phyloP scores from a whole-genome alignment of 192 early-diverging fungal genomes.

The Coemansia sp. region DNA sequence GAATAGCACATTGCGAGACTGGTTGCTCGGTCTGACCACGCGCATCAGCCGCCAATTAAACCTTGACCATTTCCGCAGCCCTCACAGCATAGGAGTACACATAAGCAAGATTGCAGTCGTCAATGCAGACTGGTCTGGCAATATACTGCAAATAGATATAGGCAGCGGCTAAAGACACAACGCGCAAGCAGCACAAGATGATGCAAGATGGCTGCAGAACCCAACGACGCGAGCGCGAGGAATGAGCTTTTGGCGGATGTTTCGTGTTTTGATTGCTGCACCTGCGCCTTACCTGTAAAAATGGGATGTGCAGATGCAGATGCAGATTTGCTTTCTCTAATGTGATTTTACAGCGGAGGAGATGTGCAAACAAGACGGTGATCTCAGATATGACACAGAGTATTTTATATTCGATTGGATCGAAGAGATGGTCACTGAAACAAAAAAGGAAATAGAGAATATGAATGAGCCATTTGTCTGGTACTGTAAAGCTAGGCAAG shows the following conservation, averaged over 20 bases:
- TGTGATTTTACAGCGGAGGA: conserved; percentile 1
- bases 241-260: conserved; percentile 25
- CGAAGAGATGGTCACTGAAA: no score
- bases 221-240: conserved; percentile 18
- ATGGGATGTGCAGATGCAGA: conserved; percentile 1
- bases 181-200: conserved; percentile 11
- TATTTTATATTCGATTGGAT: no score
- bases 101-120: no score
- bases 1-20: no score
- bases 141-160: not conserved
- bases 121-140: not conserved
- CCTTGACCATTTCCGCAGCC: no score
- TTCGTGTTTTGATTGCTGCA: conserved; percentile 37
- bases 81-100: no score
- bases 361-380: conserved; percentile 1
- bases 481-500: no score
- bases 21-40: no score
- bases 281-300: conserved; percentile 9
- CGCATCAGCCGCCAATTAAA: no score
- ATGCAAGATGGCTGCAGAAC: not conserved
- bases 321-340: conserved; percentile 1
- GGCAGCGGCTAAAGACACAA: not conserved
- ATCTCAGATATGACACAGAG: not conserved
- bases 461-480: no score
- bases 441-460: no score